Percentiles rank a stretch among this genome's conserved stretches.
Evolutionary conservation across 176 grass and related monocot species (phyloP).

Genomic region (Ensete glaucum): DNA sequence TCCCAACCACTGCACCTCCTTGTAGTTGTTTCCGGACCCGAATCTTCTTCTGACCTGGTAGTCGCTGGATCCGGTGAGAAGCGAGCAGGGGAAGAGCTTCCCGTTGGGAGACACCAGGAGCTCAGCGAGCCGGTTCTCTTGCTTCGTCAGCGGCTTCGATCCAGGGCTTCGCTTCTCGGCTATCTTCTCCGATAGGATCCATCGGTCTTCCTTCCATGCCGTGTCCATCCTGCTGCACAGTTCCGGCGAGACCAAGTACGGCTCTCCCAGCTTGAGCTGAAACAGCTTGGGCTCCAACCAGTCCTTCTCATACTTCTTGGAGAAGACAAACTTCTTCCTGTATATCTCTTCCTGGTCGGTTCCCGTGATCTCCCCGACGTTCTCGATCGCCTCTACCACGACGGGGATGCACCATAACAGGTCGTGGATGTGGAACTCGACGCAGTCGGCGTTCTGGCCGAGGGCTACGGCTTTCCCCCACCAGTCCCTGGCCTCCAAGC

Average conservation of each 20-base stretch:
- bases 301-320: constrained; percentile 61
- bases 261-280: constrained; percentile 50
- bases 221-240: constrained; percentile 42
- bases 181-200: constrained; percentile 55
- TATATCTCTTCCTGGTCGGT: constrained; percentile 38
- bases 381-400: constrained; percentile 65
- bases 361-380: constrained; percentile 43
- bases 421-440: constrained; percentile 61
- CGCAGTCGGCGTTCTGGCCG: constrained; percentile 49
- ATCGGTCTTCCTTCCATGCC: constrained; percentile 78
- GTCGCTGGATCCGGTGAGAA: constrained; percentile 35
- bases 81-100: constrained; percentile 41
- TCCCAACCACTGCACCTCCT: constrained; percentile 94
- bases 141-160: constrained; percentile 37
- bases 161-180: constrained; percentile 42
- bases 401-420: constrained; percentile 75
- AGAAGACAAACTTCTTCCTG: constrained; percentile 30
- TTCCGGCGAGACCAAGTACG: constrained; percentile 38
- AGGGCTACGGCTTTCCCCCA: constrained; percentile 61
- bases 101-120: constrained; percentile 46
- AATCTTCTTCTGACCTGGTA: constrained; percentile 65
- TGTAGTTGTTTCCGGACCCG: constrained; percentile 29
- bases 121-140: constrained; percentile 53
- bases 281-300: constrained; percentile 63
- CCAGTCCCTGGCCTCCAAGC: constrained; percentile 60